Evolutionary conservation across 1,284 basidiomycete genomes (phyloP).

Genomic region (Inonotus obliquus): DNA sequence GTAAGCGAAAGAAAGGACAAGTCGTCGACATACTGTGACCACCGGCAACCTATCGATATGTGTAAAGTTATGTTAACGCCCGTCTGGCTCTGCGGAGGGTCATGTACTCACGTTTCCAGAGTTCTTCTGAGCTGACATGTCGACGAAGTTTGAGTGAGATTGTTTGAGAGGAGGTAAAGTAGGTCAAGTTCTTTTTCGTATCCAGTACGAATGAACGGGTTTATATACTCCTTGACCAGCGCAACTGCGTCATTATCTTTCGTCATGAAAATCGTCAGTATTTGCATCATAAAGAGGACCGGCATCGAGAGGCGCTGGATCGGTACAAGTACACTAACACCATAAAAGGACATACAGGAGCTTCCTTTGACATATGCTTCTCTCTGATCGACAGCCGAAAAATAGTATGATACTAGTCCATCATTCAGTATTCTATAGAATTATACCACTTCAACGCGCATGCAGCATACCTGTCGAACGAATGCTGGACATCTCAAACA

Average conservation of each 20-base stretch:
- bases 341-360: not conserved
- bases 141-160: not conserved
- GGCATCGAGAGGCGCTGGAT: not conserved
- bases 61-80: not conserved
- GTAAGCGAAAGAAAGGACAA: too few species aligned
- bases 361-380: not conserved
- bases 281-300: constrained; percentile 4
- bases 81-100: too few species aligned
- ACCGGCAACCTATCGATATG: not conserved
- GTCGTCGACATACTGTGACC: constrained; percentile 18
- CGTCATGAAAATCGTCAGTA: constrained; percentile 5
- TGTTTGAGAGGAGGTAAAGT: not conserved
- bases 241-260: not conserved
- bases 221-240: not conserved
- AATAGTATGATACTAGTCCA: too few species aligned
- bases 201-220: too few species aligned
- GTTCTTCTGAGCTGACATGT: not conserved
- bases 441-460: too few species aligned
- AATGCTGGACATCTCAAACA: too few species aligned
- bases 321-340: not conserved
- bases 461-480: too few species aligned
- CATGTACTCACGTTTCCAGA: constrained; percentile 4
- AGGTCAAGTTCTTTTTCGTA: not conserved
- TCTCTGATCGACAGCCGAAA: too few species aligned
- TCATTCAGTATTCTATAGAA: not conserved